Base-by-base conservation (phyloP, 768 basidiomycete genomes). In the Pulveroboletus sp. region DNA sequence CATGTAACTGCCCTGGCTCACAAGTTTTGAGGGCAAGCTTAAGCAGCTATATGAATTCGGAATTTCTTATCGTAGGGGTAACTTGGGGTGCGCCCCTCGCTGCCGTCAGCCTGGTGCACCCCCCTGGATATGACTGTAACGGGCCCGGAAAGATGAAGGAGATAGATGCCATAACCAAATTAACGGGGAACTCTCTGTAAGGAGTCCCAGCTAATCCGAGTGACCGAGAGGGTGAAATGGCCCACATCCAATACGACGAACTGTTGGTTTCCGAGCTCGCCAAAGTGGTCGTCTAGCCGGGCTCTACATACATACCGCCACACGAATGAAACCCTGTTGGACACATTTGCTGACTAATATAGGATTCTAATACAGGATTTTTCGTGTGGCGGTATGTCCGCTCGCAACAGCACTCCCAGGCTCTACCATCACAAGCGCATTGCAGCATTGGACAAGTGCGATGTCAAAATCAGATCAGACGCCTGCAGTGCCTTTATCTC, bases 41-140 rank as follows among this genome's bases (percentile, higher is more conserved):
- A 43, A 46, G 56, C 52, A 57, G 45, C 27, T 24, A 43, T 33
- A 57, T 48, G 42, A 46, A 68, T 57, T 59, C 47, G 55, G 64
- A 49, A 57, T 49, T 48, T 57, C 55, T 42, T 50, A 42, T 43
- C 47, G 52, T 52, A 51, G 51, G 49, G 49, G 32, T 39, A 44
- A 50, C 49, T 53, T 45, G 46, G 27, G 28, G 31, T 21, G 21
- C 50, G 43, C 53, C 55, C 28, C 54, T 56, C 43, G 54, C 48
- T 66, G 64, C 61, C 65, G 65, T 64, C 17, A 68, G 46, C 37
- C 31, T 48, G 54, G 47, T 24, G 35, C 31, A 47, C 49, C 45
- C 63, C 63, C 65, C 65, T 66, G 59, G 39, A 66, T 66, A 67
- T 67, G 62, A 62, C 65, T 66, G 65, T 68, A 66, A 66, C 54